Conservation (phyloP, 768 basidiomycete species). For the Phaffia tasmanica region DNA sequence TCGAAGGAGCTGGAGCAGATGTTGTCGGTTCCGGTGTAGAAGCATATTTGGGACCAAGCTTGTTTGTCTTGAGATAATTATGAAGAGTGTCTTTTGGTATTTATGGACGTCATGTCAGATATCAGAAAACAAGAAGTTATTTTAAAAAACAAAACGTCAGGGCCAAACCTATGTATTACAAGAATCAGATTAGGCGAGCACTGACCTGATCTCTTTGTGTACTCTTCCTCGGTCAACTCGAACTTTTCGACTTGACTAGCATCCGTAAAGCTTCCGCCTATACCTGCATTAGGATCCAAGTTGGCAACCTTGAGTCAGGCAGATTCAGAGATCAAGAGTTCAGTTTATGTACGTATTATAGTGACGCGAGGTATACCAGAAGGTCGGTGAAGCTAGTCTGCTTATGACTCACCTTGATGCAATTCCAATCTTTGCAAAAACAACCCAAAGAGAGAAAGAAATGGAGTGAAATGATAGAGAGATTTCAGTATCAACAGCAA, state of each 20-base stretch:
- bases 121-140: background rate
- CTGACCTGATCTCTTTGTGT: slow-evolving; percentile 66
- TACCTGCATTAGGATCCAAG: slow-evolving; percentile 58
- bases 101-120: background rate
- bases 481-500: background rate
- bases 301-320: slow-evolving; percentile 51
- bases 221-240: slow-evolving; percentile 70
- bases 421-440: slow-evolving; percentile 70
- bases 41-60: slow-evolving; percentile 74
- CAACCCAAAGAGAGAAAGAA: too few species aligned
- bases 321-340: background rate
- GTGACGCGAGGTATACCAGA: background rate
- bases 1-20: slow-evolving; percentile 29
- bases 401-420: slow-evolving; percentile 56
- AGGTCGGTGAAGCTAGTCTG: background rate
- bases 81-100: slow-evolving; percentile 64
- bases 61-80: slow-evolving; percentile 72
- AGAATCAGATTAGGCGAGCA: slow-evolving; percentile 6
- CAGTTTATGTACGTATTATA: background rate
- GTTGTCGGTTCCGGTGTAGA: slow-evolving; percentile 16
- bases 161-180: background rate
- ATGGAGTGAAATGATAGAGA: too few species aligned
- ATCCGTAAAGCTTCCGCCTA: slow-evolving; percentile 77
- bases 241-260: slow-evolving; percentile 82
- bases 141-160: background rate